phyloP scores from a whole-genome alignment of 1,284 basidiomycete species.

The Ustilago loliicola region DNA sequence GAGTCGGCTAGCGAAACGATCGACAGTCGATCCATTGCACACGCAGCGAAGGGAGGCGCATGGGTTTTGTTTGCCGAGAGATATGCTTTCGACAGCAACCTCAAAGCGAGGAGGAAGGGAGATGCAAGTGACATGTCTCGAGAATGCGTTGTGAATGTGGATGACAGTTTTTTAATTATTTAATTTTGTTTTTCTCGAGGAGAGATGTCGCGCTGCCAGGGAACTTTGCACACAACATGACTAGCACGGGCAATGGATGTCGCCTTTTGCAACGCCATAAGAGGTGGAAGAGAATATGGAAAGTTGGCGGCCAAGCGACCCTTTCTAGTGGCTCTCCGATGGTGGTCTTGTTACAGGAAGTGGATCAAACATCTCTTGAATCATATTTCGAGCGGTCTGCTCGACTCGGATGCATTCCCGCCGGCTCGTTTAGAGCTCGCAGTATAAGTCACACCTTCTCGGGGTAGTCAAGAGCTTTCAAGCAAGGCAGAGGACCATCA shows the following conservation, averaged over 20 bases:
- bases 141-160: conserved; percentile 9
- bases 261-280: neutral
- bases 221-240: conserved; percentile 9
- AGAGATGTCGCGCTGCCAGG: conserved; percentile 7
- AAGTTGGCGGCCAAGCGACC: neutral
- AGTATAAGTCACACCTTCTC: neutral
- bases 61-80: neutral
- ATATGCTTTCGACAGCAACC: conserved; percentile 7
- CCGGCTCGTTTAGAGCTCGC: neutral
- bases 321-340: neutral
- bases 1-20: neutral
- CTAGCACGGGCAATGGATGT: neutral
- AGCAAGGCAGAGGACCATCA: neutral
- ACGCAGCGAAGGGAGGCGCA: neutral
- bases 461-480: neutral
- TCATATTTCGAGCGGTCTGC: neutral
- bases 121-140: conserved; percentile 44
- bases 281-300: neutral
- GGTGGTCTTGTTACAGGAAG: neutral
- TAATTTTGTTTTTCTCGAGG: neutral
- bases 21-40: neutral
- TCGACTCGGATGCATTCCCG: neutral
- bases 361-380: neutral
- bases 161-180: neutral
- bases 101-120: neutral